Conservation (phyloP, 2,329 filamentous ascomycete species). For the Fusarium luffae region DNA sequence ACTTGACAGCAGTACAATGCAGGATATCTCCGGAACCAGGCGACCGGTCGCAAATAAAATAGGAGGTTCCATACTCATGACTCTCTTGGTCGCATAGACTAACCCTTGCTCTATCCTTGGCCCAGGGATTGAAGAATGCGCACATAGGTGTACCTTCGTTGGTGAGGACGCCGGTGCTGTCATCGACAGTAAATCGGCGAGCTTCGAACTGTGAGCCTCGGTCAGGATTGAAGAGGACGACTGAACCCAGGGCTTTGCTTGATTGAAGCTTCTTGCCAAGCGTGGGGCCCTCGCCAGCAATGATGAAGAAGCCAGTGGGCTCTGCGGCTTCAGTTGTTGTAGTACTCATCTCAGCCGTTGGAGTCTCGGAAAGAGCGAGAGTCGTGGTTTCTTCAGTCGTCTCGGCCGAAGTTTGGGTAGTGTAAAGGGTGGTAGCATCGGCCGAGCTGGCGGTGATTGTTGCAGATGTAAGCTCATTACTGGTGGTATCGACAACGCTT, state of each 20-base stretch:
- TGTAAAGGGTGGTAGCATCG: neutral
- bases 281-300: neutral
- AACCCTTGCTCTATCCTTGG: neutral
- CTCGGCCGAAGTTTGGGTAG: neutral
- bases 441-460: neutral
- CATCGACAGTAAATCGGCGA: neutral
- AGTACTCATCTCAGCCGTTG: neutral
- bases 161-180: accelerated
- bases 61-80: neutral
- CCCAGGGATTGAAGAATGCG: neutral
- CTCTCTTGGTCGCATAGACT: accelerated
- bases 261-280: neutral
- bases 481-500: neutral
- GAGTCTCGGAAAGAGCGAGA: neutral
- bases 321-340: neutral
- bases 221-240: too few species aligned
- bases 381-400: neutral
- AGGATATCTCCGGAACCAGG: neutral
- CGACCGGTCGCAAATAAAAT: neutral
- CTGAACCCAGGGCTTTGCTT: neutral
- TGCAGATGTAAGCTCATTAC: neutral
- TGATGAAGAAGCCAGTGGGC: neutral
- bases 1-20: neutral
- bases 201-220: too few species aligned
- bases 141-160: neutral